Evolutionary conservation across 768 basidiomycete species (phyloP), one percentile per base, ranked within the genome.

Genomic region (Termitomyces sp.): DNA sequence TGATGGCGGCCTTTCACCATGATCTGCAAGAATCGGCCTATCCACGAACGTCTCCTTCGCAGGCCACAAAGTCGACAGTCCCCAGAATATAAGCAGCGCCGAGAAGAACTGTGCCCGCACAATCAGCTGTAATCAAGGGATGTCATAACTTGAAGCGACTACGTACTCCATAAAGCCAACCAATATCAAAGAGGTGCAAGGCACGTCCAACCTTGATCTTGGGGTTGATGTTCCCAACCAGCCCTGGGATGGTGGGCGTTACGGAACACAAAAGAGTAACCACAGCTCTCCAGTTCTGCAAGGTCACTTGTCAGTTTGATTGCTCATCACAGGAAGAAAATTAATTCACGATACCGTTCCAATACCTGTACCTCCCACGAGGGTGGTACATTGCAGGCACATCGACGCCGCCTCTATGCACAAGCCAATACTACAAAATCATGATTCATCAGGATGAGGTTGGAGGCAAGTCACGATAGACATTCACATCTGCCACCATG

Each of bases 341-440:
- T 3, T 29, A 7, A 7, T 7, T 3, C 7, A 29, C 90, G 53
- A 87, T 77, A 50, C 92, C 92, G 40, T 77, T 77, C 63, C 75
- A 83, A 69, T 93, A 95, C 17, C 80, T 73, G 69, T 94, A 95
- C 55, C 89, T 78, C 1, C 91, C 91, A 37, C 84, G 73, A 7
- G 89, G 90, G 62, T 83, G 79, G 66, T 95, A 95, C 81, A 95
- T 87, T 3, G 89, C 84, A 3, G 90, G 89, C 1, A 95, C 89
- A 60, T 94, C 89, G 42, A 92, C 83, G 43, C 81, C 82, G 35
- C 85, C 73, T 57, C 69, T 73, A 65, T 92, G 88, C 21, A 95
- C 75, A 42, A 94, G 66, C 89, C 89, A 93, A 65, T 89, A 93
- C 82, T 89, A 64, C n/a, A n/a, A n/a, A n/a, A n/a, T n/a, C n/a